A percentile compares a stretch with the other conserved stretches of the same genome.
Conservation (phyloP, 805 yeast species). For the Pichia membranifaciens region DNA sequence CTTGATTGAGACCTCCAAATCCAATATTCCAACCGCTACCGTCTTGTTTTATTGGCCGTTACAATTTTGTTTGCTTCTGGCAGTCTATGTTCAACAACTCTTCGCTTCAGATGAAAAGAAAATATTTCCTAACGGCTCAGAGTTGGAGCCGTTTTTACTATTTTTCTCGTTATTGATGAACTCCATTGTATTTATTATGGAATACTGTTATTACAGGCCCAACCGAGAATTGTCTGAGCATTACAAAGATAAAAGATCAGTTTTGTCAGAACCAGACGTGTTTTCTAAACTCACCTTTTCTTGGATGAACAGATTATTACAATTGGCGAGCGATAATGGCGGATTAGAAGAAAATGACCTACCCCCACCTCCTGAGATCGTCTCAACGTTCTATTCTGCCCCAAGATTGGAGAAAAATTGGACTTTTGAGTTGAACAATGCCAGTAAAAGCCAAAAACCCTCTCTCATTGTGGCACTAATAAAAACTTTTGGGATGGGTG, state of each 20-base stretch:
- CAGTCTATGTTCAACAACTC: constrained; percentile 22
- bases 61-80: constrained; percentile 13
- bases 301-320: constrained; percentile 89
- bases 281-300: constrained; percentile 73
- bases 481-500: constrained; percentile 34
- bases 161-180: constrained; percentile 29
- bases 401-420: constrained; percentile 31
- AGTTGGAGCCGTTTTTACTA: constrained; percentile 21
- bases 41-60: constrained; percentile 39
- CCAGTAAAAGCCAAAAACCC: constrained; percentile 16
- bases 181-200: constrained; percentile 32
- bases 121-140: constrained; percentile 10
- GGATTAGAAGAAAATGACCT: constrained; percentile 34
- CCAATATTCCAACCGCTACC: constrained; percentile 34
- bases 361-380: constrained; percentile 36
- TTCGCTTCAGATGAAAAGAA: constrained; percentile 24
- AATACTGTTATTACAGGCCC: constrained; percentile 34
- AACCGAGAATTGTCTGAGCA: constrained; percentile 32
- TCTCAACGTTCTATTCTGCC: constrained; percentile 31
- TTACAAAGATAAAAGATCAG: constrained; percentile 28
- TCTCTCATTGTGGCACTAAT: constrained; percentile 31
- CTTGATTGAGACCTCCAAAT: constrained; percentile 37
- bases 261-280: constrained; percentile 42
- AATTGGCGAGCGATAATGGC: constrained; percentile 47
- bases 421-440: constrained; percentile 22